These are phyloP conservation scores for Narthecium ossifragum DNA, from an alignment of 106 monocot genomes.

Conservation along the genomic window DNA sequence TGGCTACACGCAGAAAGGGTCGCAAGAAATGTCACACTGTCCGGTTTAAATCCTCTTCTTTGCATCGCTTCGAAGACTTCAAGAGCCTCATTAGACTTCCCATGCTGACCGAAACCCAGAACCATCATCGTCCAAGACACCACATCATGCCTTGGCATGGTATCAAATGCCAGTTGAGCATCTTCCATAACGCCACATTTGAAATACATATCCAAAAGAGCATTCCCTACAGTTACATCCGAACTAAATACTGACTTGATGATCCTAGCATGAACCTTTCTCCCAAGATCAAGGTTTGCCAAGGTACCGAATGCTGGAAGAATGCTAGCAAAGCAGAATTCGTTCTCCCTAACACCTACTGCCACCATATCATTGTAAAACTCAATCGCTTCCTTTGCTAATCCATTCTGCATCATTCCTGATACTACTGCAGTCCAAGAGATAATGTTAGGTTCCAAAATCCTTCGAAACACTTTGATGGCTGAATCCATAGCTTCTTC, in stretches of 20 bases:
- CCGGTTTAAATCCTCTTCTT: slow-evolving; percentile 31
- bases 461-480: slow-evolving; percentile 21
- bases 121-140: slow-evolving; percentile 63
- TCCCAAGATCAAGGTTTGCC: slow-evolving; percentile 40
- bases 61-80: slow-evolving; percentile 30
- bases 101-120: slow-evolving; percentile 57
- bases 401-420: slow-evolving; percentile 29
- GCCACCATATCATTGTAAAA: slow-evolving; percentile 48
- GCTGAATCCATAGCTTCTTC: slow-evolving; percentile 21
- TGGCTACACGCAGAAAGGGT: slow-evolving; percentile 62
- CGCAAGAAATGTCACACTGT: slow-evolving; percentile 46
- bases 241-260: slow-evolving; percentile 23
- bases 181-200: slow-evolving; percentile 64
- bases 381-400: slow-evolving; percentile 24
- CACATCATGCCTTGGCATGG: slow-evolving; percentile 28
- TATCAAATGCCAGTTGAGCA: slow-evolving; percentile 34
- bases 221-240: slow-evolving; percentile 50
- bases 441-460: slow-evolving; percentile 46
- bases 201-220: slow-evolving; percentile 79
- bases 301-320: slow-evolving; percentile 29
- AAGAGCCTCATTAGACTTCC: slow-evolving; percentile 47
- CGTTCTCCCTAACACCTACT: slow-evolving; percentile 42
- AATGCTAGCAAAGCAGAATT: slow-evolving; percentile 49
- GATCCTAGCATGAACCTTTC: slow-evolving; percentile 49
- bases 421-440: slow-evolving; percentile 69